Evolutionary conservation across 1,284 basidiomycete species (phyloP), one percentile per base, ranked within the genome.

Genomic region (Ceraceosorus guamensis): DNA sequence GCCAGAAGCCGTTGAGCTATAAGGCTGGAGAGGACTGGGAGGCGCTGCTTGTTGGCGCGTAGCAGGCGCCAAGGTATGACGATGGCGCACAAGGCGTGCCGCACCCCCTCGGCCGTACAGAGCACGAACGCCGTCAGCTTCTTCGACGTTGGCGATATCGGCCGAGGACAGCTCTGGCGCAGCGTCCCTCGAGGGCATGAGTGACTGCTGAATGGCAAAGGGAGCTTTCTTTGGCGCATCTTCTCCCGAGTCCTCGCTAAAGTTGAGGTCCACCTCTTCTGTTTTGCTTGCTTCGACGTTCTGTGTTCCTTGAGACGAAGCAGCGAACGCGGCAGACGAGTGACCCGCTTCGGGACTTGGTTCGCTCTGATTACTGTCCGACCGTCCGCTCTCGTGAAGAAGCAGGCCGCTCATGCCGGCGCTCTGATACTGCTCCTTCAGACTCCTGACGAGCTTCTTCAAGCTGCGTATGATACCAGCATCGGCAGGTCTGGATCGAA

Each of bases 21-120:
- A 24, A 67, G 6, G 59, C 62, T 1, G 67, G 72, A 5, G 70
- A 56, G 5, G 71, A 63, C 41, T 68, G 65, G 4, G 73, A 47
- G 18, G 68, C 66, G 30, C 56, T 48, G 43, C 61, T 57, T 13
- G 61, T 59, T 33, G 45, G 10, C 14, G 51, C 30, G 11, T 16
- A 11, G 16, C 16, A 11, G 39, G 39, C 10, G 39, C 39, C 39
- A 41, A 16, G 11, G 39, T 41, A 16, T 41, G 39, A 2, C 39
- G 39, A 16, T 41, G 39, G 24, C 24, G 24, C 24, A 24, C 24
- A 24, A 24, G 24, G 24, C 24, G 24, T 16, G 39, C 39, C 11
- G 11, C 16, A 1, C 16, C 16, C 1, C 39, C 39, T 24, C 24
- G 24, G 24, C 24, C 24, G 24, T 24, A 24, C 24, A 24, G 24